Conservation (phyloP, 2,329 filamentous ascomycete species). For the Hymenoscyphus scutula region DNA sequence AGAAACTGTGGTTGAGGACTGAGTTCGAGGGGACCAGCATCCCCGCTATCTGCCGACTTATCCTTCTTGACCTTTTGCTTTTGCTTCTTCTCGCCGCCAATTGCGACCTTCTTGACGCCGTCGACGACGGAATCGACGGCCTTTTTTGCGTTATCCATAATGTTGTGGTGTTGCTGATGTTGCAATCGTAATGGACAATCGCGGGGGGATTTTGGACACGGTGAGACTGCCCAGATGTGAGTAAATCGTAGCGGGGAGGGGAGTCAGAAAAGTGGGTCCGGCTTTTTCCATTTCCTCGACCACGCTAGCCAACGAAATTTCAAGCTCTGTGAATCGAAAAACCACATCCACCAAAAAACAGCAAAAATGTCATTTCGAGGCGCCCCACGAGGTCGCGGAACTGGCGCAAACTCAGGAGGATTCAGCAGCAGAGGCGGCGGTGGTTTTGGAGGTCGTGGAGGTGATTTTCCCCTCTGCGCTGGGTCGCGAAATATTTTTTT, state of each 20-base stretch:
- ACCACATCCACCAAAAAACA: constrained; percentile 39
- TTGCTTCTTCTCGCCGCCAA: constrained; percentile 42
- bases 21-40: constrained; percentile 45
- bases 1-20: constrained; percentile 70
- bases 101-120: constrained; percentile 58
- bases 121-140: constrained; percentile 51
- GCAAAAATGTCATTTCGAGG: constrained; percentile 43
- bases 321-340: constrained; percentile 13
- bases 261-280: neutral
- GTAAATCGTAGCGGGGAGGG: neutral
- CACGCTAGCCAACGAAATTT: constrained; percentile 13
- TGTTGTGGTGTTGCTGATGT: constrained; percentile 15
- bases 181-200: neutral
- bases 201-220: neutral
- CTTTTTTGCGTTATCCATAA: constrained; percentile 50
- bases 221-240: neutral
- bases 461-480: constrained; percentile 16
- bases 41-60: constrained; percentile 47
- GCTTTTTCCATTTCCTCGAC: constrained; percentile 1
- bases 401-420: constrained; percentile 49
- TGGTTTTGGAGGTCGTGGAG: constrained; percentile 42
- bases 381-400: constrained; percentile 58
- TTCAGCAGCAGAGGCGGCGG: constrained; percentile 49
- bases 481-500: constrained; percentile 4
- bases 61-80: constrained; percentile 47